Evolutionary conservation across 192 early-diverging fungal species (phyloP), one percentile per base, ranked within the genome.

Genomic region (Rhizophagus clarus): DNA sequence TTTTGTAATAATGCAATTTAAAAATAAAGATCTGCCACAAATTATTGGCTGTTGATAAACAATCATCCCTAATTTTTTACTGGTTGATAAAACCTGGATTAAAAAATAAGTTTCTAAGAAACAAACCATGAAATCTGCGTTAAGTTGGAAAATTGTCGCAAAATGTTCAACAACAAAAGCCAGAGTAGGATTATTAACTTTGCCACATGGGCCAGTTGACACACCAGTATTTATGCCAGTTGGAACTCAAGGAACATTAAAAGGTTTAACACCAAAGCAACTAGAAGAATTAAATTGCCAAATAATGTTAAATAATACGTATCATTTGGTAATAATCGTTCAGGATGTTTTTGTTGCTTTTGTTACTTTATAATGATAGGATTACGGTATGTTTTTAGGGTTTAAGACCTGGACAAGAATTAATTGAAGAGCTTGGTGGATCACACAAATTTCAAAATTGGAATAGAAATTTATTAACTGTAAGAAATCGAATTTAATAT

Each of bases 181-280:
- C 0, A 87, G 94, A 60, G 91, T 90, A 1, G 88, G 93, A 11
- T 82, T 89, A n/a, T 88, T 96, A 81, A 89, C 86, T 24, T 83
- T 96, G 70, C 95, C 95, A 61, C 95, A 96, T 87, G 93, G 91
- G 72, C 92, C 91, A 9, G 94, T 94, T 31, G 90, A 91, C 72
- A 92, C 92, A 32, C 95, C 95, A 40, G 92, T 94, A 81, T 96
- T 96, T 71, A 96, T 96, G 95, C 95, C 95, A 3, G 95, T 96
- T 37, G 95, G 91, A 11, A 96, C 95, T 14, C 92, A 94, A 87
- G 95, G 93, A 22, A 90, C 93, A 14, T 88, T 96, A 78, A 96
- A 96, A 80, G 95, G 95, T 47, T 83, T 96, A 79, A 94, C 94
- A 17, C 88, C 91, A 29, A 82, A 91, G 49, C 95, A 96, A 81